Evolutionary conservation across 352 stramenopile genomes (phyloP).

Genomic region (Globisporangium irregulare): DNA sequence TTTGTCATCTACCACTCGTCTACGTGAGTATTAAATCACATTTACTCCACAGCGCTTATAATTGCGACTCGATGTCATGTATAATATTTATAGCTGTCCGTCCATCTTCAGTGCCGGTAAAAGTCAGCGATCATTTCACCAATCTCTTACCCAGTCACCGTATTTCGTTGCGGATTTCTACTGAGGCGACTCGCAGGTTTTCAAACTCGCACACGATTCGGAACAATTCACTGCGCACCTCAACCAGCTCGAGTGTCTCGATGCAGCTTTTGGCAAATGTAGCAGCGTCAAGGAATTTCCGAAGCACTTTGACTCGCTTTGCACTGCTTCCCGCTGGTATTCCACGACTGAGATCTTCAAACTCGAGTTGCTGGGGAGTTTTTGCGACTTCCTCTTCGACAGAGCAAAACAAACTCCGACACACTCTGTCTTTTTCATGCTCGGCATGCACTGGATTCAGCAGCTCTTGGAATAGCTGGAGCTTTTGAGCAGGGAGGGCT

Average conservation of each 20-base stretch:
- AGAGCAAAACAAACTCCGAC: slow-evolving; percentile 58
- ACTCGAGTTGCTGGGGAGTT: slow-evolving; percentile 48
- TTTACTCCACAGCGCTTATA: neutral
- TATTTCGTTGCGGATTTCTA: neutral
- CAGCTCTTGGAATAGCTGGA: slow-evolving; percentile 33
- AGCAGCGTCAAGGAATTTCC: slow-evolving; percentile 22
- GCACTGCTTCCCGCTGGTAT: slow-evolving; percentile 37
- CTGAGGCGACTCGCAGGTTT: slow-evolving; percentile 28
- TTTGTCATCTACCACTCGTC: neutral
- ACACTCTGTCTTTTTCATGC: slow-evolving; percentile 42
- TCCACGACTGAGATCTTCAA: slow-evolving; percentile 48
- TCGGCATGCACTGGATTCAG: slow-evolving; percentile 33
- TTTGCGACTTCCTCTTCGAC: slow-evolving; percentile 48
- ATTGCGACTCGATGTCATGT: neutral
- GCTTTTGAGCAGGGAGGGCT: slow-evolving; percentile 23
- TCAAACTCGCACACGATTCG: slow-evolving; percentile 49
- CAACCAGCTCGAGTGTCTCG: slow-evolving; percentile 37
- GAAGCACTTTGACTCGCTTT: slow-evolving; percentile 20
- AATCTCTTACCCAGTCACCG: neutral
- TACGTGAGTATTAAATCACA: neutral
- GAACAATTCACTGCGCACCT: slow-evolving; percentile 34
- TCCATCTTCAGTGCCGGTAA: neutral
- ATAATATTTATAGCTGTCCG: neutral
- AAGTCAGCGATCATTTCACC: neutral
- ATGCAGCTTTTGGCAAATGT: slow-evolving; percentile 30